phyloP scores from a whole-genome alignment of 2,329 filamentous ascomycete genomes.

The Trichoderma breve region DNA sequence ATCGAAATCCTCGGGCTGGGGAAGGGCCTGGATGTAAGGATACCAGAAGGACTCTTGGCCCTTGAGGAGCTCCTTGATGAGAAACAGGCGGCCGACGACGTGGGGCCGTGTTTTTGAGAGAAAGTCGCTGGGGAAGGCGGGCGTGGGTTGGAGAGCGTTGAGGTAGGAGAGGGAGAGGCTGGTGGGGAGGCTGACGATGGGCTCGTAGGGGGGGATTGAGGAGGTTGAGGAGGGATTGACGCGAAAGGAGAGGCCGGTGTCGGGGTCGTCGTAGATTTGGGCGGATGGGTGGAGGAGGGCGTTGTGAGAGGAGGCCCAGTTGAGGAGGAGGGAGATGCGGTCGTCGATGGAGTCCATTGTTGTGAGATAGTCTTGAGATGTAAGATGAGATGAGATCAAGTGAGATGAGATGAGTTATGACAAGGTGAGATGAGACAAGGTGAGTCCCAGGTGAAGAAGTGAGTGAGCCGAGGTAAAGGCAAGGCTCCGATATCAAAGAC shows the following conservation, averaged over 20 bases:
- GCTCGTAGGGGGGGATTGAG: slow-evolving; percentile 37
- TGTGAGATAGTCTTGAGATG: not conserved
- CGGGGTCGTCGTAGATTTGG: slow-evolving; percentile 50
- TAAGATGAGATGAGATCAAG: not conserved
- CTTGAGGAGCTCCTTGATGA: slow-evolving; percentile 65
- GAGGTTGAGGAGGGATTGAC: slow-evolving; percentile 37
- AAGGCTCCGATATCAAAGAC: not conserved
- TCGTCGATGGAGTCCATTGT: slow-evolving; percentile 18
- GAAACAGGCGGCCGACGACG: slow-evolving; percentile 64
- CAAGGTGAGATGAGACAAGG: not conserved
- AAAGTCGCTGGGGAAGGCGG: slow-evolving; percentile 49
- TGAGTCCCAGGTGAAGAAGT: not conserved
- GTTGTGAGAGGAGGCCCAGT: slow-evolving; percentile 48
- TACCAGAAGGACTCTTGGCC: slow-evolving; percentile 62
- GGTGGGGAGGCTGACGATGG: slow-evolving; percentile 53
- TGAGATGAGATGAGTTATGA: not conserved
- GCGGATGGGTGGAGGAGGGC: slow-evolving; percentile 50
- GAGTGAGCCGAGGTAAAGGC: not conserved
- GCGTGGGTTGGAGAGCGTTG: slow-evolving; percentile 43
- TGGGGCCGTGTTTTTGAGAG: slow-evolving; percentile 52
- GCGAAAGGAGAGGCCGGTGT: slow-evolving; percentile 55
- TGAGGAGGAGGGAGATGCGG: slow-evolving; percentile 38
- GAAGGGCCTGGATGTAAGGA: slow-evolving; percentile 65
- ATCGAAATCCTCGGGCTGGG: slow-evolving; percentile 53
- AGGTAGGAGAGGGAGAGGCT: slow-evolving; percentile 57